Base-by-base conservation (phyloP, 2,329 filamentous ascomycete genomes). In the Cercospora sojina region DNA sequence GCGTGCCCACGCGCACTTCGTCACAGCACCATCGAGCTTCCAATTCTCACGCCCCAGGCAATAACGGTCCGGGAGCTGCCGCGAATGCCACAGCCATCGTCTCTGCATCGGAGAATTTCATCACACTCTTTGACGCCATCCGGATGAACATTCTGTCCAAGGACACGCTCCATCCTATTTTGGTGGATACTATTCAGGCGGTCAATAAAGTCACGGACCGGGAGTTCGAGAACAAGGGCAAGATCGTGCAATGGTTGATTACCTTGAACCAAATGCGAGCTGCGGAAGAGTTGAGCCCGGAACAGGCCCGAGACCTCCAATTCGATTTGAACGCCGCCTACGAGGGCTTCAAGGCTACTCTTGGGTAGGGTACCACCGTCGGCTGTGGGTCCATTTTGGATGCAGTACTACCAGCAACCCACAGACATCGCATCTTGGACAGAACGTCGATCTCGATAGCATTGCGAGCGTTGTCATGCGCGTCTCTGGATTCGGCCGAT, bases 241-340 rank as follows among this genome's bases (percentile, higher is more conserved):
- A 98, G 85, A 98, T 99, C 73, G 93, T 99, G 64, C 93, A 97
- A 78, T 99, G 95, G 95, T 85, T 99, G 71, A 99, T 99, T 74
- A 91, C 92, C 6, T 83, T 99, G 70, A 99, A 99, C 77, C 93
- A 97, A 80, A 98, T 99, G 95, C 92, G 92, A 76, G 95, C 93
- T 8, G 93, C 92, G 1, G 93, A 98, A 75, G 93, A 97, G 78
- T 80, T 99, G 72, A 90, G 86, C 72, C 91, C 96, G 74, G 89
- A 94, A 65, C 92, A 97, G 80, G 91, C 91, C 5, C 85, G 94
- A 65, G 93, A 99, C 79, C 82, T 98, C 72, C 91, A 95, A 72
- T 88, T 97, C 78, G 94, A 98, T 77, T 96, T 98, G 75, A 92
- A 97, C 76, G 89, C 92, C 75, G 94, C 94, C 47, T 98, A 98